Percentiles rank a stretch among this genome's conserved stretches.
Conservation (phyloP, 2,329 filamentous ascomycete species). For the Cryphonectria naterciae region DNA sequence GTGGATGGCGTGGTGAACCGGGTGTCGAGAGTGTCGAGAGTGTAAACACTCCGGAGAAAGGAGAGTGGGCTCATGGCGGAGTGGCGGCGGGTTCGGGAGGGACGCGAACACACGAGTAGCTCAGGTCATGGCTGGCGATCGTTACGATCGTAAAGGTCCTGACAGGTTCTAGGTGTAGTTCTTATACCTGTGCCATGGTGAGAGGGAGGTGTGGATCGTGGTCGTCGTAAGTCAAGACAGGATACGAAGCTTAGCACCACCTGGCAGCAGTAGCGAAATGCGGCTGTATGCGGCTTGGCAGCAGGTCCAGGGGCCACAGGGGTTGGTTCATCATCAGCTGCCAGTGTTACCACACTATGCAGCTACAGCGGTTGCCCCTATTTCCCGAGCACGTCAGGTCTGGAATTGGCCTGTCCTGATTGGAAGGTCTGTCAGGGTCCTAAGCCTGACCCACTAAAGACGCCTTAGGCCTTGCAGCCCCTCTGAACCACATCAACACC, state of each 20-base stretch:
- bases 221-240: conserved; percentile 4
- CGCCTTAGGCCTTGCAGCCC: background rate
- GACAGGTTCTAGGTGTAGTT: background rate
- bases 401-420: conserved; percentile 5
- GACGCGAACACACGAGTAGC: background rate
- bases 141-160: background rate
- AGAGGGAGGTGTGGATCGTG: background rate
- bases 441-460: background rate
- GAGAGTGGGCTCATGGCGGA: conserved; percentile 38
- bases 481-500: background rate
- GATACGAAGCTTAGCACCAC: conserved; percentile 11
- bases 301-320: conserved; percentile 2
- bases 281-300: conserved; percentile 5
- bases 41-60: conserved; percentile 58
- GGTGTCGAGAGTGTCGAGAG: conserved; percentile 52
- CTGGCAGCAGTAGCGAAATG: conserved; percentile 5
- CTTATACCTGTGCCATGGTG: conserved; percentile 2
- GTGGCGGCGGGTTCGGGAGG: background rate
- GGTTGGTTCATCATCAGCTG: background rate
- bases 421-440: conserved; percentile 26
- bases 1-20: conserved; percentile 66
- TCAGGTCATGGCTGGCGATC: conserved; percentile 24
- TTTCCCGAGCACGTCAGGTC: conserved; percentile 20
- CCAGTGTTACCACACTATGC: conserved; percentile 7
- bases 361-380: conserved; percentile 13